Evolutionary conservation across 179 eudicot genomes (phyloP), one percentile per base, ranked within the genome.

Genomic region (Vitellaria paradoxa): DNA sequence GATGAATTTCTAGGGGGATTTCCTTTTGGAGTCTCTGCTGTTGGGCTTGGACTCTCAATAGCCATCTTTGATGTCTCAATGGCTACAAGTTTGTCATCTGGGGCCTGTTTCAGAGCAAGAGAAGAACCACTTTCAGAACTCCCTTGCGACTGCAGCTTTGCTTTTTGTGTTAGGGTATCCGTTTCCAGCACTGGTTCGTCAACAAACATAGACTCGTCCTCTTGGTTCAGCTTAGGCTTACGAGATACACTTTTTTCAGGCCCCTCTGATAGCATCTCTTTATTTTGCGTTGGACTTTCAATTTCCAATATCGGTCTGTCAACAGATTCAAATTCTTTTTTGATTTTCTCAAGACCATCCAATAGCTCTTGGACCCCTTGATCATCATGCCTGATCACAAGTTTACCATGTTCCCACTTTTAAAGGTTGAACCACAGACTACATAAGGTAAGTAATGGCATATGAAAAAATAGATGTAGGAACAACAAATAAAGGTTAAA

Each of bases 281-380:
- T 84, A 70, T 68, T 76, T 67, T 69, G 81, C 26, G 71, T 73
- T 24, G 92, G 91, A 52, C 75, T 76, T 82, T 85, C 91, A 73
- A 84, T 78, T 78, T 88, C 84, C 80, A 91, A 61, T 46, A 59
- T 70, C 18, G 95, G 93, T 72, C 90, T 88, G 76, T 84, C 91
- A 70, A 88, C 83, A 67, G 90, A 80, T 73, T 91, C 93, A 78
- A 91, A 91, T 74, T 89, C 90, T n/a, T 56, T 70, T 78, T 91
- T 82, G 78, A 85, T 73, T 66, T 86, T 85, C 71, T 91, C 87
- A 63, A 89, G 84, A 74, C 73, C 81, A 47, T 83, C 83, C 55
- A 89, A 75, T 57, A 88, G 81, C 86, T 82, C 89, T 75, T 65
- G 46, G 4, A 89, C 53, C 21, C 26, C 77, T 72, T 77, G 78